These are phyloP conservation scores for Urochloa ruziziensis DNA, from an alignment of 176 grass and related monocot species.

Conservation along the genomic window DNA sequence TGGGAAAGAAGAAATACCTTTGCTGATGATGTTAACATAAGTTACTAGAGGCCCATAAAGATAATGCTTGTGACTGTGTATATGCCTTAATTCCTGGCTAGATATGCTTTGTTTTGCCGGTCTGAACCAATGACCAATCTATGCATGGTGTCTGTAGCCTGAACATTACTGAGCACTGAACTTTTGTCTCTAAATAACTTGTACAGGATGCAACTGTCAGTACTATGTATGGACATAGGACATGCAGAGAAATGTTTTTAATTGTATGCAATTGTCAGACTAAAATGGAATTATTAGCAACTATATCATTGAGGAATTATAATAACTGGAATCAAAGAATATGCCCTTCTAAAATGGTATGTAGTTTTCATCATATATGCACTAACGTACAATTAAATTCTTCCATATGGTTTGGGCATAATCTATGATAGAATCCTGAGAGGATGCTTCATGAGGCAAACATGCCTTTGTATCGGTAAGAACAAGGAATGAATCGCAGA, in stretches of 20 bases:
- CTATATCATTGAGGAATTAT: neutral
- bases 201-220: neutral
- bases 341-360: neutral
- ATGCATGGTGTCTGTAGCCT: neutral
- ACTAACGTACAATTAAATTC: neutral
- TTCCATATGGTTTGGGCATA: neutral
- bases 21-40: conserved; percentile 33
- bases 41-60: neutral
- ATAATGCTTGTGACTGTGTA: conserved; percentile 26
- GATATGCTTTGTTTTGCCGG: conserved; percentile 27
- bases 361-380: neutral
- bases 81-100: conserved; percentile 43
- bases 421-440: neutral
- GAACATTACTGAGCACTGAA: neutral
- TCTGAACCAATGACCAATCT: neutral
- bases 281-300: neutral
- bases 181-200: conserved; percentile 1
- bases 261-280: neutral
- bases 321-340: neutral
- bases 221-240: neutral
- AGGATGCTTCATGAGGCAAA: conserved; percentile 24
- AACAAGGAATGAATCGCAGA: conserved; percentile 25
- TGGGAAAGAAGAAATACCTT: conserved; percentile 79
- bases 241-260: neutral
- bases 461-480: neutral